Conservation (phyloP, 2,329 filamentous ascomycete genomes). For the Diaporthe velutina region DNA sequence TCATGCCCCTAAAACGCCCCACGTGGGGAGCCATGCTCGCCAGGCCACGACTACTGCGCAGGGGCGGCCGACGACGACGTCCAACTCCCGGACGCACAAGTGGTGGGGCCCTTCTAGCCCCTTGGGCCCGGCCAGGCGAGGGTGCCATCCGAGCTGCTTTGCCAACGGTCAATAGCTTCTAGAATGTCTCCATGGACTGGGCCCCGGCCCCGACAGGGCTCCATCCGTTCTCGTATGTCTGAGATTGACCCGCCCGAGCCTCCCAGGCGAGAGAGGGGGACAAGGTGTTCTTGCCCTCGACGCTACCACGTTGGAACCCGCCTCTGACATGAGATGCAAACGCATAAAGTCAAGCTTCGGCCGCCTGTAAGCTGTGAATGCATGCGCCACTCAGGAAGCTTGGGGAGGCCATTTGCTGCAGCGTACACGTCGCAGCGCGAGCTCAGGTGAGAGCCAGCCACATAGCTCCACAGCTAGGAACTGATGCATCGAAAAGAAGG, state of each 20-base stretch:
- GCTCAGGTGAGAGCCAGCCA: background rate
- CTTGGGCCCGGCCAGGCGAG: slow-evolving; percentile 7
- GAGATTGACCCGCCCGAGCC: slow-evolving; percentile 10
- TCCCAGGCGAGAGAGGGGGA: background rate
- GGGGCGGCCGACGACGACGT: slow-evolving; percentile 25
- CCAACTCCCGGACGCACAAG: slow-evolving; percentile 14
- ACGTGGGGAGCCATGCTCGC: slow-evolving; percentile 23
- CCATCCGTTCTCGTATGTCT: slow-evolving; percentile 25
- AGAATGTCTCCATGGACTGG: slow-evolving; percentile 28
- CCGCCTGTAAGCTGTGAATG: background rate
- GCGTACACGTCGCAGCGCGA: background rate
- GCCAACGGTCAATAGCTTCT: slow-evolving; percentile 29
- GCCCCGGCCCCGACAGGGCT: slow-evolving; percentile 5
- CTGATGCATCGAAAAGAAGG: background rate
- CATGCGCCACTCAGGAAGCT: background rate
- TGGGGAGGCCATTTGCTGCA: background rate
- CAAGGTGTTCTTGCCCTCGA: background rate
- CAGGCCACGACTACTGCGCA: slow-evolving; percentile 18
- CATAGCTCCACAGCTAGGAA: background rate
- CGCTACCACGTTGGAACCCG: background rate
- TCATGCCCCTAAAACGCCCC: slow-evolving; percentile 29
- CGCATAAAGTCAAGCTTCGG: background rate
- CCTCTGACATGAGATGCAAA: slow-evolving; percentile 1
- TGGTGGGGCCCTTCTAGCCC: slow-evolving; percentile 21
- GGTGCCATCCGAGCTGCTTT: slow-evolving; percentile 5